Percentiles rank a stretch among this genome's conserved stretches.
These are phyloP conservation scores for Podospora conica DNA, from an alignment of 495 filamentous ascomycete species.

Conservation along the genomic window DNA sequence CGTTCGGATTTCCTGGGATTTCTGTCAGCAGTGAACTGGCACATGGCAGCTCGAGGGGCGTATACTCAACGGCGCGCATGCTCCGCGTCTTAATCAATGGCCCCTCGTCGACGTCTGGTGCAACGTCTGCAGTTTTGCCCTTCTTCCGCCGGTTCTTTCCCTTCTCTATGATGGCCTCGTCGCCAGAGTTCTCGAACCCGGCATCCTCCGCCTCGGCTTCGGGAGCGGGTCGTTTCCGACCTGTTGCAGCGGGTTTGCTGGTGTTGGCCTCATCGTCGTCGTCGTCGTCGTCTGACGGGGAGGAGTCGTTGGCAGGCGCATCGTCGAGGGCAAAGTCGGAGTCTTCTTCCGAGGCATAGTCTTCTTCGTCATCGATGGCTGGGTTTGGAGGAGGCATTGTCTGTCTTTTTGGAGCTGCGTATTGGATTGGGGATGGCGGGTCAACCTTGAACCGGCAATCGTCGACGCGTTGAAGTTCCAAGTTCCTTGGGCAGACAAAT, in stretches of 20 bases:
- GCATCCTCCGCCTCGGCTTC: conserved; percentile 40
- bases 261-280: conserved; percentile 2
- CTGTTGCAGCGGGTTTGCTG: conserved; percentile 18
- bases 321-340: conserved; percentile 65
- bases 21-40: conserved; percentile 15
- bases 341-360: conserved; percentile 67
- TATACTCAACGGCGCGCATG: conserved; percentile 55
- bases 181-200: conserved; percentile 61
- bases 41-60: background rate
- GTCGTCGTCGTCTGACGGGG: conserved; percentile 39
- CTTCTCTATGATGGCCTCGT: conserved; percentile 66
- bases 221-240: conserved; percentile 33
- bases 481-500: background rate
- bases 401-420: background rate
- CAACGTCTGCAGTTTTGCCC: conserved; percentile 41
- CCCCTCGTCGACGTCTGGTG: conserved; percentile 51
- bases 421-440: background rate
- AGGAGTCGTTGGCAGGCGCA: conserved; percentile 43
- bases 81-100: conserved; percentile 78
- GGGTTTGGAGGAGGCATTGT: conserved; percentile 17
- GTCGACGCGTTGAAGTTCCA: background rate
- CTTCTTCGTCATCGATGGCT: conserved; percentile 34
- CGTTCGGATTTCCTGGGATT: conserved; percentile 54
- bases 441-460: background rate
- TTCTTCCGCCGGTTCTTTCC: conserved; percentile 52